These are phyloP conservation scores for Leptographium wingfieldii DNA, from an alignment of 2,329 filamentous ascomycete genomes.

Conservation along the genomic window DNA sequence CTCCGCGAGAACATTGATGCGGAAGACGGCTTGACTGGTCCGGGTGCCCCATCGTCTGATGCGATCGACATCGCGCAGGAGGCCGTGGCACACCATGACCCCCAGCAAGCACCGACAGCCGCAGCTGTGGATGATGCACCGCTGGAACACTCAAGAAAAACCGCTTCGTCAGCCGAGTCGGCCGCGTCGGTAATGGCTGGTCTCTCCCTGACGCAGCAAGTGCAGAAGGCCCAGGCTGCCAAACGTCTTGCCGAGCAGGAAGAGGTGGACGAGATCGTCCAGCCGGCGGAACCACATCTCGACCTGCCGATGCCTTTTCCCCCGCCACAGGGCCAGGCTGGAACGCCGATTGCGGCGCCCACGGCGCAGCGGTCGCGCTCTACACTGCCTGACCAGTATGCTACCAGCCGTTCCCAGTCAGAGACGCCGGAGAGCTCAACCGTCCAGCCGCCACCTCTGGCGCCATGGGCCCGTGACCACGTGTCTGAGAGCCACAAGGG, in stretches of 20 bases:
- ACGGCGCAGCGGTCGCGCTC: constrained; percentile 75
- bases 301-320: constrained; percentile 68
- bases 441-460: constrained; percentile 53
- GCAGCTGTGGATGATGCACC: constrained; percentile 6
- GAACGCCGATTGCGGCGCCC: constrained; percentile 75
- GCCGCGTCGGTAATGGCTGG: constrained; percentile 13
- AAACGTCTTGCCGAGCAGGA: constrained; percentile 44
- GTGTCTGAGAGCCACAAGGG: constrained; percentile 61
- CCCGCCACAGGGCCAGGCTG: constrained; percentile 53
- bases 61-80: background rate
- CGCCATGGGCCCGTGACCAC: constrained; percentile 88
- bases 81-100: background rate
- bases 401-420: constrained; percentile 52
- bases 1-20: constrained; percentile 61
- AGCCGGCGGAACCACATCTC: constrained; percentile 36
- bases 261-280: constrained; percentile 17
- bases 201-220: constrained; percentile 70
- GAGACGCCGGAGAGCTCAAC: constrained; percentile 52
- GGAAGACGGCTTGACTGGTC: constrained; percentile 23
- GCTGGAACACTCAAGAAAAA: background rate
- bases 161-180: constrained; percentile 19
- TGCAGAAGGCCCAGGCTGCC: constrained; percentile 57
- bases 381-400: constrained; percentile 64
- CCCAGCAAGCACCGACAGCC: constrained; percentile 4
- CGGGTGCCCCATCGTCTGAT: constrained; percentile 6